Conservation (phyloP, 2,329 filamentous ascomycete species). For the Apiospora kogelbergensis region DNA sequence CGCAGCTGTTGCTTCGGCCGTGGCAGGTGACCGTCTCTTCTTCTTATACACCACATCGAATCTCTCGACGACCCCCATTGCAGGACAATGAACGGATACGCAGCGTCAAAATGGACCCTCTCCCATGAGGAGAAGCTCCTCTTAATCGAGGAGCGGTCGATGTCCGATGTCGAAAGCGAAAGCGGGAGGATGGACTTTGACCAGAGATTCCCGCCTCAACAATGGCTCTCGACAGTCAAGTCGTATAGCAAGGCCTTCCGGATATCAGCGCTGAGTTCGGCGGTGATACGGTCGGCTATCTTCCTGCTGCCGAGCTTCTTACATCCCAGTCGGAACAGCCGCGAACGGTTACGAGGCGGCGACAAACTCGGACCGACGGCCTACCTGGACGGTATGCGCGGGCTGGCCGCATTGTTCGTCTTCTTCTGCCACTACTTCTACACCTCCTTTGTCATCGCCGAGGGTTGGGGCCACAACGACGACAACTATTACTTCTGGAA, state of each 20-base stretch:
- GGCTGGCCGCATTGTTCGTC: constrained; percentile 55
- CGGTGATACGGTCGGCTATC: constrained; percentile 38
- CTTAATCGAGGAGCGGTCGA: constrained; percentile 43
- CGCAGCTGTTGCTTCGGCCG: neutral
- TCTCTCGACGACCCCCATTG: neutral
- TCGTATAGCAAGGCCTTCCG: constrained; percentile 27
- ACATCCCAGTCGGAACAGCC: constrained; percentile 39
- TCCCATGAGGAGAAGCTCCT: constrained; percentile 45
- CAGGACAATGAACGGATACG: constrained; percentile 41
- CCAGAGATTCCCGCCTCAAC: constrained; percentile 28
- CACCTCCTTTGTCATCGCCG: constrained; percentile 50
- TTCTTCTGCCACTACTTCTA: constrained; percentile 59
- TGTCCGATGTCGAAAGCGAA: constrained; percentile 45
- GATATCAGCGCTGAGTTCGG: constrained; percentile 36
- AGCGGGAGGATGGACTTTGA: constrained; percentile 39
- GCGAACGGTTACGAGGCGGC: constrained; percentile 38
- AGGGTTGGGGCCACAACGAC: constrained; percentile 47
- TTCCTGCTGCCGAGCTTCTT: constrained; percentile 56
- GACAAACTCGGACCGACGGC: constrained; percentile 50
- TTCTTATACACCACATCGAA: neutral
- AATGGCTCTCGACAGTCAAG: constrained; percentile 34
- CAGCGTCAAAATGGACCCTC: constrained; percentile 33
- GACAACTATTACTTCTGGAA: constrained; percentile 48
- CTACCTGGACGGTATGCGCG: constrained; percentile 59
- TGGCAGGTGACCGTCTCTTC: neutral